These are phyloP conservation scores for Phytophthora fragariae DNA, from an alignment of 352 stramenopile genomes.

Conservation along the genomic window DNA sequence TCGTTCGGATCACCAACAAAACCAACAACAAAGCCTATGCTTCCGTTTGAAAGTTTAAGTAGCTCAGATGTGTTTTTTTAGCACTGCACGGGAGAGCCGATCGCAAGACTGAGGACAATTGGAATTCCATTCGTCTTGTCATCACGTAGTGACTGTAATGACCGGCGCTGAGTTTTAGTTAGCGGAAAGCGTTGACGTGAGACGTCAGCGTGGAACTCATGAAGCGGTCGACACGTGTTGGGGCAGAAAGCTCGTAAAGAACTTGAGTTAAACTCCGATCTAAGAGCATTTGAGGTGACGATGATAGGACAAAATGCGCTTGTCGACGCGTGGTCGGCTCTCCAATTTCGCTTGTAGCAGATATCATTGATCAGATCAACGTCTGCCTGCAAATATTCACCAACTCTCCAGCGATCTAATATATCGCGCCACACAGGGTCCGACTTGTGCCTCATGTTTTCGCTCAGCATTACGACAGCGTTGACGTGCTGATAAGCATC, in stretches of 20 bases:
- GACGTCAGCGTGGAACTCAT: constrained; percentile 1
- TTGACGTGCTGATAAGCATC: constrained; percentile 6
- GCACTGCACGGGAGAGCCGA: constrained; percentile 4
- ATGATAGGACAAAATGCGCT: constrained; percentile 3
- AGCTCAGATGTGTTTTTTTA: background rate
- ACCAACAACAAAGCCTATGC: constrained; percentile 6
- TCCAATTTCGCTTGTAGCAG: constrained; percentile 2
- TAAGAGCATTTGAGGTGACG: constrained; percentile 4
- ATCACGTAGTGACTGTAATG: background rate
- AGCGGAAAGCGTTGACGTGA: background rate
- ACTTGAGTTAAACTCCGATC: constrained; percentile 2
- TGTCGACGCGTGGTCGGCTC: background rate
- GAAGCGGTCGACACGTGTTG: background rate
- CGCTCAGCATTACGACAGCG: background rate
- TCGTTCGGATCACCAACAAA: too few species aligned
- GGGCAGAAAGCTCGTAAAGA: background rate
- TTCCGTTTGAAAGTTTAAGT: constrained; percentile 6
- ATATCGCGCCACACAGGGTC: background rate
- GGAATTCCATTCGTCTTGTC: constrained; percentile 8
- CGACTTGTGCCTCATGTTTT: background rate
- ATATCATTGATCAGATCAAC: background rate
- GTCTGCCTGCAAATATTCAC: background rate
- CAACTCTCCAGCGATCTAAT: background rate
- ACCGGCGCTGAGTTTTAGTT: background rate
- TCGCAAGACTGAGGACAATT: background rate